Base-by-base conservation (phyloP, 306 rosid genomes). In the Lathyrus aphaca region DNA sequence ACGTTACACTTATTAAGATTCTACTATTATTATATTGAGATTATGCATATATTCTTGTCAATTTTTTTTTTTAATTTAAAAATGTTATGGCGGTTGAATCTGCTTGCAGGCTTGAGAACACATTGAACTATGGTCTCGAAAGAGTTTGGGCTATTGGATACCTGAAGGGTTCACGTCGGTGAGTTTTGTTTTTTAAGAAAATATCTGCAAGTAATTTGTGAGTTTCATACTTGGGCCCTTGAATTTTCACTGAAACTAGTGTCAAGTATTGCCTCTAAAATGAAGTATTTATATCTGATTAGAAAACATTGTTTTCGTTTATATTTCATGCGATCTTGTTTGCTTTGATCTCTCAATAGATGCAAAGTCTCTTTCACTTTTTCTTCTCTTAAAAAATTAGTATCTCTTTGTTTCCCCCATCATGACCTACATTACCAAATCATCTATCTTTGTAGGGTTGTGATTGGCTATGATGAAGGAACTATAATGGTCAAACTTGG, bases 91-190 rank as follows among this genome's bases (percentile, higher is more conserved):
- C 50, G 18, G 54, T 76, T 64, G 68, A 44, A 67, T 81, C 15
- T 42, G 12, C 23, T 79, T 79, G 37, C 96, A 95, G 99, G 95
- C 99, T 95, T 71, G 99, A 95, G 83, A 95, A 89, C 80, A 95
- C 99, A 54, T 72, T 95, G 76, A 95, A 95, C 68, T 95, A 95
- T 79, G 96, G 97, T 65, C 96, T 95, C 62, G 99, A 95, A 82
- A 88, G 99, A 86, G 99, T 95, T 82, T 95, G 99, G 99, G 96
- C 99, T 21, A 76, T 95, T 81, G 99, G 99, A 82, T 95, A 95
- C 87, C 73, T 95, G 87, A 95, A 86, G 85, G 79, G 99, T 77
- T 95, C 99, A 68, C 96, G 95, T 3, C 86, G 99, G 99, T 95
- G 69, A 89, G 93, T 75, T 42, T 66, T 30, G 9, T 61, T 19